These are phyloP conservation scores for Aspergillus intermedius DNA, from an alignment of 2,329 filamentous ascomycete genomes.

Conservation along the genomic window DNA sequence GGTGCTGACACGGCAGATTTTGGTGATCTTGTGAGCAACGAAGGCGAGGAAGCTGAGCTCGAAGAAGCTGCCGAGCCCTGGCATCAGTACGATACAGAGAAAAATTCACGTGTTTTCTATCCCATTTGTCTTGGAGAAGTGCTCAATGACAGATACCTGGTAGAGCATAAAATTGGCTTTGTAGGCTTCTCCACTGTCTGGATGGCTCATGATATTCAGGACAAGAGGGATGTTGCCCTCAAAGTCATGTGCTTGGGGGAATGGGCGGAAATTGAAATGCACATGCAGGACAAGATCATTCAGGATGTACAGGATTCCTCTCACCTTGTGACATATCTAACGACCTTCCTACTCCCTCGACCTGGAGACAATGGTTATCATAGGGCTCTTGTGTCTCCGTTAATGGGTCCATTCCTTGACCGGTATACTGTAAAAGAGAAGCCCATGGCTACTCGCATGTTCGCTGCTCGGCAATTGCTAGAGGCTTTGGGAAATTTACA, in stretches of 20 bases:
- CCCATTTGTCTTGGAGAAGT: constrained; percentile 14
- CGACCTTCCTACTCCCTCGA: constrained; percentile 14
- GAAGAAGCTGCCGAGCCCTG: constrained; percentile 11
- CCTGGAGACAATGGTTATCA: constrained; percentile 6
- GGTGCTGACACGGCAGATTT: too few species aligned
- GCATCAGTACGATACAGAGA: constrained; percentile 10
- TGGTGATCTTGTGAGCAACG: too few species aligned
- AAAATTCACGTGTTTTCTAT: constrained; percentile 11
- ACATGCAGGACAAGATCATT: constrained; percentile 17
- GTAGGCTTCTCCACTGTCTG: constrained; percentile 21
- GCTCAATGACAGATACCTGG: constrained; percentile 16
- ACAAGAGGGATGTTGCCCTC: constrained; percentile 16
- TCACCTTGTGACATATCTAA: constrained; percentile 13
- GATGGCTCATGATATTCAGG: constrained; percentile 18
- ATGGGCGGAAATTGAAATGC: constrained; percentile 12
- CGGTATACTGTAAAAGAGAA: too few species aligned
- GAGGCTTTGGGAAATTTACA: constrained; percentile 19
- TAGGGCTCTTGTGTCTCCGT: constrained; percentile 18
- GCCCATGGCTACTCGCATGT: constrained; percentile 21
- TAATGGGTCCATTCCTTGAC: too few species aligned
- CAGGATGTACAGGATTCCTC: constrained; percentile 11
- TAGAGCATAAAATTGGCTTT: constrained; percentile 20
- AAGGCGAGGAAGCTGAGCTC: too few species aligned
- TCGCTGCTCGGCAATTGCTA: constrained; percentile 21
- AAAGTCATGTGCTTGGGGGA: constrained; percentile 16